These are phyloP conservation scores for Anethum foeniculum DNA, from an alignment of 140 eudicot genomes.

Conservation along the genomic window DNA sequence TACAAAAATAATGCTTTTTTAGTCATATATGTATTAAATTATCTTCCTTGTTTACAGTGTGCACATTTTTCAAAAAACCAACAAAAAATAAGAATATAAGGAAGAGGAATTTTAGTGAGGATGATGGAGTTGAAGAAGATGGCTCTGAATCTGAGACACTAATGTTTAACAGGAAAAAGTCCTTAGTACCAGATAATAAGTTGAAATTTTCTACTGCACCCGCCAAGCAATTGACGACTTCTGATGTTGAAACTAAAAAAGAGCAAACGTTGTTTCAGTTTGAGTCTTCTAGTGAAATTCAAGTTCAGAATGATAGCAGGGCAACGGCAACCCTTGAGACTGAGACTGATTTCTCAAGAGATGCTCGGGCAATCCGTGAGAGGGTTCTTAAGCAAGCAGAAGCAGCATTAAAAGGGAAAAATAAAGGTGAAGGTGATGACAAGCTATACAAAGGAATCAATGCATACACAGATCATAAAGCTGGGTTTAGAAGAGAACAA, in stretches of 20 bases:
- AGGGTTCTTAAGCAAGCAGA: conserved; percentile 75
- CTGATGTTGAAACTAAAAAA: conserved; percentile 26
- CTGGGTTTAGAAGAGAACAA: conserved; percentile 90
- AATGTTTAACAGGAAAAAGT: conserved; percentile 43
- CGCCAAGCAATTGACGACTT: conserved; percentile 23
- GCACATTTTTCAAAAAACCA: conserved; percentile 77
- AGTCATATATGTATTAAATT: neutral
- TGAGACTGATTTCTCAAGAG: conserved; percentile 70
- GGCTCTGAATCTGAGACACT: conserved; percentile 35
- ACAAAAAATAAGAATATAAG: conserved; percentile 75
- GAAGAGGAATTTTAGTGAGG: conserved; percentile 37
- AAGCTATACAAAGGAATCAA: conserved; percentile 81
- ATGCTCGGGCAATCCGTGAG: conserved; percentile 89
- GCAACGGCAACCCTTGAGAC: conserved; percentile 94
- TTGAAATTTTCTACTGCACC: conserved; percentile 57
- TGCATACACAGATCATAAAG: conserved; percentile 80
- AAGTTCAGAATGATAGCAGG: conserved; percentile 78
- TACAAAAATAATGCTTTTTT: neutral
- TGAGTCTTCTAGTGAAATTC: conserved; percentile 79
- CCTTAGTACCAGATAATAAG: conserved; percentile 40
- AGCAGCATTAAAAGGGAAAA: conserved; percentile 61
- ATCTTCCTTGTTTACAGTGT: conserved; percentile 30
- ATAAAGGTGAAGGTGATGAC: conserved; percentile 36
- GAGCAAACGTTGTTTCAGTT: conserved; percentile 45
- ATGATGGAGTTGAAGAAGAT: conserved; percentile 31